Evolutionary conservation across 2,329 filamentous ascomycete species (phyloP), one percentile per base, ranked within the genome.

Genomic region (Ceratocystis albifundus): DNA sequence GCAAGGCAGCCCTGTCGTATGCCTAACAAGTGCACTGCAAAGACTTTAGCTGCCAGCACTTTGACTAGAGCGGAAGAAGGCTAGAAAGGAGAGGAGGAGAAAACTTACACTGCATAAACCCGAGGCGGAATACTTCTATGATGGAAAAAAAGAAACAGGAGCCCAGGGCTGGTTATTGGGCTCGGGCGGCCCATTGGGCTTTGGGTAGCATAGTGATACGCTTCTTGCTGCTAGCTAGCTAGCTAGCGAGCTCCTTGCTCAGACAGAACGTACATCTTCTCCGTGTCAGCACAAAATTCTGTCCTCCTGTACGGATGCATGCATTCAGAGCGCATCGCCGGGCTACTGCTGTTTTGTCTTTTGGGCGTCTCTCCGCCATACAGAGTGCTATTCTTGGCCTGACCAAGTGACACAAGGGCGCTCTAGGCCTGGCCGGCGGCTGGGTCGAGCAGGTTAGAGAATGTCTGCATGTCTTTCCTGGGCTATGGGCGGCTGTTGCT

Each of bases 1-100:
- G n/a, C 53, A 12, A 57, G 53, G 53, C 53, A 57, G 53, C 53
- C 53, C 53, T 57, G 53, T 57, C 53, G 15, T 32, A 8, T 57
- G 53, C 53, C 53, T 25, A 57, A 57, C 53, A 53, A n/a, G 53
- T 20, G 25, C 53, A 32, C 53, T 57, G 53, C 28, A 57, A 41
- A 50, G 48, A 50, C 48, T 50, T 50, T 50, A 50, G 25, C n/a
- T 22, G 36, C 36, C 36, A 41, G 36, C 36, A 10, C 36, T 41
- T 41, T 8, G 10, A 41, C 36, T 30, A 30, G 32, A 36, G 32
- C 32, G 32, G 32, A 12, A 36, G 32, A 50, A 22, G 48, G 22
- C 48, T 6, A 25, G 3, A 15, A 12, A 50, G 48, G 22, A 20
- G 8, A 20, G 48, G n/a, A 20, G 22, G 12, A 6, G 46, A 25